phyloP scores from a whole-genome alignment of 108 stramenopile species.

The Asterionellopsis glacialis region DNA sequence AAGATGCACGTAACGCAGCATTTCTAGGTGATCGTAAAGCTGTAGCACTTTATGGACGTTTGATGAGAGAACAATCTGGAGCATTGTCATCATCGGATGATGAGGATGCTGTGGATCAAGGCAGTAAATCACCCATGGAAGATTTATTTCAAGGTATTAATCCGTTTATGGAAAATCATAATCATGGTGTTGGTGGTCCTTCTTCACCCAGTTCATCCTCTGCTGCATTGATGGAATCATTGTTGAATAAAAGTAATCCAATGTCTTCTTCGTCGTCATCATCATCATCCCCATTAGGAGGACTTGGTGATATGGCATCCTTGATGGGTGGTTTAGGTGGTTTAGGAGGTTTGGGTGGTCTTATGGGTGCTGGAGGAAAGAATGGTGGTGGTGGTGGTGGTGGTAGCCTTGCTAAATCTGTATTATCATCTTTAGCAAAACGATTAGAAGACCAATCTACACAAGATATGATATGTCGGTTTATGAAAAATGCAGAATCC shows the following conservation, averaged over 20 bases:
- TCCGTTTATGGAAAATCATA: conserved; percentile 4
- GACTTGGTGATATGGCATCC: conserved; percentile 1
- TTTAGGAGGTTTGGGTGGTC: conserved; percentile 13
- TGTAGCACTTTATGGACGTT: conserved; percentile 67
- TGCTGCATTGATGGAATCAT: conserved; percentile 23
- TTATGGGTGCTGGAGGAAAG: conserved; percentile 6
- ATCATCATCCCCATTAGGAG: conserved; percentile 39
- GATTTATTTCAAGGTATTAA: conserved; percentile 10
- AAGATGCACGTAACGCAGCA: conserved; percentile 71
- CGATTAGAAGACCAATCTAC: conserved; percentile 63
- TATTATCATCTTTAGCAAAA: conserved; percentile 52
- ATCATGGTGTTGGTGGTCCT: background rate
- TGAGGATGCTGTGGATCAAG: background rate
- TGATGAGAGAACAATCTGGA: conserved; percentile 41
- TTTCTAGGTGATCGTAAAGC: conserved; percentile 85
- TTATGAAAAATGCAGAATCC: conserved; percentile 44
- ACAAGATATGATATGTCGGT: conserved; percentile 55
- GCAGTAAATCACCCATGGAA: conserved; percentile 2
- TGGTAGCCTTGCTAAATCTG: conserved; percentile 54
- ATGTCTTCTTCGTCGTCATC: conserved; percentile 14
- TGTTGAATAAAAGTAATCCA: conserved; percentile 21
- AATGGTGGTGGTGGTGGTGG: conserved; percentile 25
- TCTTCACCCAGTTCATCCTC: background rate
- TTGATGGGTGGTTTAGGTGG: conserved; percentile 12
- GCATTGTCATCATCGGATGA: conserved; percentile 1